Evolutionary conservation across 495 filamentous ascomycete species (phyloP).

Genomic region (Talaromyces thailandensis): DNA sequence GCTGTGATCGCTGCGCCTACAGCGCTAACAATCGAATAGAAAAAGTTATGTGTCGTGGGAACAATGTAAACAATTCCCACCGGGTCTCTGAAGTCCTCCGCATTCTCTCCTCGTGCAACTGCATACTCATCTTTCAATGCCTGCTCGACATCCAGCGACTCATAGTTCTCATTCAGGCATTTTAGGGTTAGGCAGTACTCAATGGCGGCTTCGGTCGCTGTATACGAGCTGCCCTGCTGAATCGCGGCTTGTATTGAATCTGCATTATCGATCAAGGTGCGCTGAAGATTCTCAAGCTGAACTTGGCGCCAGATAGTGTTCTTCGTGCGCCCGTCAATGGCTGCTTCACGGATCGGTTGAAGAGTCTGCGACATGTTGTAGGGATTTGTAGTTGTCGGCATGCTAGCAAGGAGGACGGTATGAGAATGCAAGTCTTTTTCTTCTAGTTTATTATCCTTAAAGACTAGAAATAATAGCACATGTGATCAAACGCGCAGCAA

Average conservation of each 20-base stretch:
- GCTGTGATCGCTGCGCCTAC: conserved; percentile 39
- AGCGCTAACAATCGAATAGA: conserved; percentile 38
- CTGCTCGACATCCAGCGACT: conserved; percentile 24
- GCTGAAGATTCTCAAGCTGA: conserved; percentile 35
- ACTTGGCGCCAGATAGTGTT: conserved; percentile 37
- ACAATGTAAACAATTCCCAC: conserved; percentile 44
- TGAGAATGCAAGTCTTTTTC: neutral
- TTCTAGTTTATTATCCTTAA: neutral
- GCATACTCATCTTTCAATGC: conserved; percentile 39
- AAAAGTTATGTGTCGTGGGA: conserved; percentile 35
- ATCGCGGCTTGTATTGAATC: conserved; percentile 30
- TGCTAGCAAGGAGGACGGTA: neutral
- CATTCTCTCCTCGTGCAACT: conserved; percentile 34
- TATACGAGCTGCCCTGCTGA: conserved; percentile 23
- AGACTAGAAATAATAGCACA: neutral
- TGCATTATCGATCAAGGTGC: conserved; percentile 21
- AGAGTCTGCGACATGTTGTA: conserved; percentile 22
- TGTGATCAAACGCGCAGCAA: neutral
- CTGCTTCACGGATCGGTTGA: conserved; percentile 27
- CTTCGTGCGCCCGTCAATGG: conserved; percentile 36
- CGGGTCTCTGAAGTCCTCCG: conserved; percentile 11
- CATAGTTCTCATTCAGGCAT: conserved; percentile 35
- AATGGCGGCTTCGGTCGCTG: conserved; percentile 26
- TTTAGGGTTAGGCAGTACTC: conserved; percentile 33
- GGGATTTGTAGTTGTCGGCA: neutral